Percentiles rank a stretch among this genome's conserved stretches.
These are phyloP conservation scores for Heterobasidion occidentale DNA, from an alignment of 1,284 basidiomycete species.

Conservation along the genomic window DNA sequence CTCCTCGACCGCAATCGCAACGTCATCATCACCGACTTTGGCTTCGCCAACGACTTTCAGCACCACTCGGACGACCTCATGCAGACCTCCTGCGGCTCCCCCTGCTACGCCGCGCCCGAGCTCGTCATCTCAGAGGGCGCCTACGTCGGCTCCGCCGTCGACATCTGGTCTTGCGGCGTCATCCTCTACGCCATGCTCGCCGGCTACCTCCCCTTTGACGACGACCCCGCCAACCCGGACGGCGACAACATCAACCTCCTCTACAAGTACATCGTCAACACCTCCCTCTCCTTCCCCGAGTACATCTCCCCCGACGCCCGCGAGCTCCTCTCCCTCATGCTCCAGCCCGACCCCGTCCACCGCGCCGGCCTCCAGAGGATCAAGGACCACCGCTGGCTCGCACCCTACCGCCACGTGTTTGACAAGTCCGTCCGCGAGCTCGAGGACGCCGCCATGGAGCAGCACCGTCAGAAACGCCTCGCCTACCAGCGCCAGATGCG, in stretches of 20 bases:
- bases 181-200: constrained; percentile 99
- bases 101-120: constrained; percentile 98
- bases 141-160: constrained; percentile 97
- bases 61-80: constrained; percentile 90
- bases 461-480: constrained; percentile 76
- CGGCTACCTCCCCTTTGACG: constrained; percentile 99
- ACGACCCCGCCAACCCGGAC: constrained; percentile 97
- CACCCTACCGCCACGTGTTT: constrained; percentile 59
- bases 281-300: constrained; percentile 90
- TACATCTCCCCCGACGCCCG: constrained; percentile 80
- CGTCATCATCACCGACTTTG: constrained; percentile 99
- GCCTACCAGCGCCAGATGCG: constrained; percentile 75
- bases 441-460: constrained; percentile 75
- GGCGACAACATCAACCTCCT: constrained; percentile 99
- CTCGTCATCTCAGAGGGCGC: constrained; percentile 98
- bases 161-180: constrained; percentile 99
- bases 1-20: constrained; percentile 96
- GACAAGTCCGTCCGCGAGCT: constrained; percentile 69
- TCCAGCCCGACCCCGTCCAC: constrained; percentile 74
- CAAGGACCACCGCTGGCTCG: constrained; percentile 84
- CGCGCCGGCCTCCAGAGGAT: constrained; percentile 71
- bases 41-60: constrained; percentile 97
- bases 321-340: constrained; percentile 74
- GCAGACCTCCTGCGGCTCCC: constrained; percentile 97
- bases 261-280: constrained; percentile 99